phyloP scores from a whole-genome alignment of 176 grass and related monocot species.

The Eragrostis nindensis region DNA sequence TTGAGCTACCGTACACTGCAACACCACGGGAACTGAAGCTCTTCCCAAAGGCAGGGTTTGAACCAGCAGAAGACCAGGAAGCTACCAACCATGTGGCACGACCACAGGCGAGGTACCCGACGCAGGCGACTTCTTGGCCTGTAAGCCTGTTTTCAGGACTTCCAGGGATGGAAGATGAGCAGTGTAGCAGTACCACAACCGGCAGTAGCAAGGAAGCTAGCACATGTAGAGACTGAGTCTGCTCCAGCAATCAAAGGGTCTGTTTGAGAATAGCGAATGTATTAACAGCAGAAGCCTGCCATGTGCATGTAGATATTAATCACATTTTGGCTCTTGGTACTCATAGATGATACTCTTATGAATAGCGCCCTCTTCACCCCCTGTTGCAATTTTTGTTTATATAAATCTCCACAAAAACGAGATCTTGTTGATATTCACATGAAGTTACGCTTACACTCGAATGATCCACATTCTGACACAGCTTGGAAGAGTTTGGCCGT shows the following conservation, averaged over 20 bases:
- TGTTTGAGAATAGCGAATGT: conserved; percentile 14
- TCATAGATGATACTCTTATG: conserved; percentile 16
- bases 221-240: conserved; percentile 40
- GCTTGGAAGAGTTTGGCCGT: background rate
- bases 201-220: conserved; percentile 35
- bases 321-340: conserved; percentile 17
- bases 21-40: conserved; percentile 73
- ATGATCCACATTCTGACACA: background rate
- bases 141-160: conserved; percentile 51
- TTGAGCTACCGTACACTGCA: conserved; percentile 19
- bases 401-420: background rate
- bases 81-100: conserved; percentile 37
- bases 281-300: conserved; percentile 11
- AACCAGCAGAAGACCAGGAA: conserved; percentile 33
- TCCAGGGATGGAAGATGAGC: conserved; percentile 62
- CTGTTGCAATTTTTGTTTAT: background rate
- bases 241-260: background rate
- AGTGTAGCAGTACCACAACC: conserved; percentile 49
- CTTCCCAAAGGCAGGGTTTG: conserved; percentile 47
- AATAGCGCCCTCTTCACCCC: conserved; percentile 14
- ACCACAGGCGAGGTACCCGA: conserved; percentile 60
- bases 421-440: background rate
- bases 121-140: conserved; percentile 44
- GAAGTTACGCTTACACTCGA: background rate
- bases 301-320: conserved; percentile 38